Conservation (phyloP, 1,284 basidiomycete species). For the Sutorius eximius region DNA sequence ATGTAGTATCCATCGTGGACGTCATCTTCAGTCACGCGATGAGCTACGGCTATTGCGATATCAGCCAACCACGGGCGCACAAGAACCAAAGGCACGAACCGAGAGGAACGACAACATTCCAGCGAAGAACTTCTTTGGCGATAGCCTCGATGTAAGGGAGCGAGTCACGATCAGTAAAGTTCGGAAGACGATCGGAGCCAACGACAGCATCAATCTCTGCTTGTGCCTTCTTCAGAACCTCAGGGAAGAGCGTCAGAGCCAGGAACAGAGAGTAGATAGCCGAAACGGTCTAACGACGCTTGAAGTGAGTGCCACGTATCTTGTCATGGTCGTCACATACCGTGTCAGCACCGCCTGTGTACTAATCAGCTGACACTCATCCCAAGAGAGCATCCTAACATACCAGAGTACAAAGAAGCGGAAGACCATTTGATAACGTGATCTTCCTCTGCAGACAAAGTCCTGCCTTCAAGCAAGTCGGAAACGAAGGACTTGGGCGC, state of each 20-base stretch:
- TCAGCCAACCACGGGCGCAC: slow-evolving; percentile 9
- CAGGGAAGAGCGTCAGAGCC: slow-evolving; percentile 41
- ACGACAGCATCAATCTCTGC: slow-evolving; percentile 63
- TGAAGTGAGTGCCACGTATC: slow-evolving; percentile 28
- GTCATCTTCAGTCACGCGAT: slow-evolving; percentile 54
- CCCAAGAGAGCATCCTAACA: not conserved
- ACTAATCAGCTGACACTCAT: not conserved
- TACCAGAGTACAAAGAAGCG: slow-evolving; percentile 60
- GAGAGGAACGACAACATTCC: slow-evolving; percentile 53
- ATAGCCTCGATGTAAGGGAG: slow-evolving; percentile 64
- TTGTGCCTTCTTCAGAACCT: slow-evolving; percentile 47
- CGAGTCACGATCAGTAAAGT: slow-evolving; percentile 54
- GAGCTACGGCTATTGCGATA: slow-evolving; percentile 45
- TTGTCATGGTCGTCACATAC: slow-evolving; percentile 28
- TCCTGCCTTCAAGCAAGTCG: slow-evolving; percentile 47
- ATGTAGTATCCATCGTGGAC: slow-evolving; percentile 40
- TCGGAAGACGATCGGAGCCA: slow-evolving; percentile 60
- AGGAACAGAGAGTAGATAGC: slow-evolving; percentile 40
- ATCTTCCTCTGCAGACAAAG: slow-evolving; percentile 48
- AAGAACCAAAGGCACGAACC: slow-evolving; percentile 37
- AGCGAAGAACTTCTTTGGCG: slow-evolving; percentile 61
- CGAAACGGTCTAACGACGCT: slow-evolving; percentile 40
- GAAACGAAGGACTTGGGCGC: slow-evolving; percentile 54
- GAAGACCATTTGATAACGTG: slow-evolving; percentile 60
- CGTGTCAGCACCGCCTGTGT: slow-evolving; percentile 46